Percentiles rank a stretch among this genome's conserved stretches.
Evolutionary conservation across 1,284 basidiomycete genomes (phyloP).

Genomic region (Austroboletus olivaceoglutinosus): DNA sequence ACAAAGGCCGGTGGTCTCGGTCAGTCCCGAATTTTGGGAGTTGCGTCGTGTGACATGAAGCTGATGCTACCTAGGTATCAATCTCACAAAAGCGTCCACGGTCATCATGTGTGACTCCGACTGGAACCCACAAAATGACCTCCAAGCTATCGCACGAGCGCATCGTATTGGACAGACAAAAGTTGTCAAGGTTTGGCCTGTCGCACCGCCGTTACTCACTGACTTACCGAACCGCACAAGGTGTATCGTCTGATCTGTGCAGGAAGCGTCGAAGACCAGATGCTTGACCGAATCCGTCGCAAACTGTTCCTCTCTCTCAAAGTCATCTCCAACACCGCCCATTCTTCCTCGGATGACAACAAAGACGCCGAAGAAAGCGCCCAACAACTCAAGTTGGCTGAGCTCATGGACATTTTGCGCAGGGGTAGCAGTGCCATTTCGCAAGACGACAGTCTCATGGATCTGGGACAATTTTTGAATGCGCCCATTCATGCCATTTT

Average conservation of each 20-base stretch:
- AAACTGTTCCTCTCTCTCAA: slow-evolving; percentile 63
- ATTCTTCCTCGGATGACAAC: slow-evolving; percentile 17
- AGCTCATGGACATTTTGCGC: slow-evolving; percentile 55
- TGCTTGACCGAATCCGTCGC: slow-evolving; percentile 59
- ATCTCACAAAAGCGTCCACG: slow-evolving; percentile 78
- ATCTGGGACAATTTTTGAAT: slow-evolving; percentile 41
- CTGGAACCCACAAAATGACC: slow-evolving; percentile 82
- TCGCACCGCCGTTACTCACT: neutral
- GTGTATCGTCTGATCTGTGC: slow-evolving; percentile 56
- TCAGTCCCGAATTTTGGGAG: slow-evolving; percentile 24
- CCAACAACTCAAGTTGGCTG: slow-evolving; percentile 38
- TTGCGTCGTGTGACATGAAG: neutral
- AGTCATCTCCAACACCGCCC: slow-evolving; percentile 45
- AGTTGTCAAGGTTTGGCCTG: slow-evolving; percentile 62
- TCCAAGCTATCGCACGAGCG: slow-evolving; percentile 84
- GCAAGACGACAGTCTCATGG: slow-evolving; percentile 37
- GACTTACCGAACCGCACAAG: slow-evolving; percentile 26
- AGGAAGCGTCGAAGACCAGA: slow-evolving; percentile 65
- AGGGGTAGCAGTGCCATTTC: slow-evolving; percentile 54
- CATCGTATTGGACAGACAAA: slow-evolving; percentile 82
- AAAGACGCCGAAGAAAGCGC: slow-evolving; percentile 23
- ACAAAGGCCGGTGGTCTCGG: slow-evolving; percentile 88
- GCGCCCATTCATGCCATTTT: slow-evolving; percentile 45
- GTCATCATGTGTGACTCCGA: slow-evolving; percentile 77
- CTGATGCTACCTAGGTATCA: slow-evolving; percentile 52